Base-by-base conservation (phyloP, 805 yeast genomes). In the Candida pseudofarinosa region DNA sequence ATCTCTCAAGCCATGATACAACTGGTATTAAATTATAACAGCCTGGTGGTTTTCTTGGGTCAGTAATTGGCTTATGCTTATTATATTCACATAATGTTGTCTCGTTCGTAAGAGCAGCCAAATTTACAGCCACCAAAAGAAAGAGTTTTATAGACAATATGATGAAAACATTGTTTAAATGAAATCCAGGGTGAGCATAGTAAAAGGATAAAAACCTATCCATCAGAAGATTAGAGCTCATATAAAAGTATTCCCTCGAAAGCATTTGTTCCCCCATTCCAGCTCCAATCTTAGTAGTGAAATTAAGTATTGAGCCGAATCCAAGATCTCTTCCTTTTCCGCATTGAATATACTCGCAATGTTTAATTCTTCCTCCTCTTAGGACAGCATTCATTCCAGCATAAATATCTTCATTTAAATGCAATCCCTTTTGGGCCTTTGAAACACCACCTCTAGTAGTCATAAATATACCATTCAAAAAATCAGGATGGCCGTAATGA, bases 201-300 rank as follows among this genome's bases (percentile, higher is more conserved):
- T 83, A 85, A 72, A 85, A 85, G 7, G 91, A 82, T 50, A 85
- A 73, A 74, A 85, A 83, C 65, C 91, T 77, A 61, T 85, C 91
- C 55, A 85, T 65, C 35, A 91, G 93, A 49, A 85, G 69, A 58
- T 82, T 89, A 32, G 91, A 82, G 57, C 91, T 88, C 63, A 85
- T 64, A 63, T 85, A 84, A 65, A 81, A 85, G 62, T 85, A 85
- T 62, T 85, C 95, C 68, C 95, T 76, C 19, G 90, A 84, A 47
- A 85, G 69, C 82, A 85, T 83, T 63, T 85, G 95, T 66, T 85
- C 95, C 63, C 93, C 93, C 95, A 85, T 85, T 67, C 95, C 95
- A 52, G 93, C 90, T 66, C 95, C 95, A 76, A 85, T 85, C 67
- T 85, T 85, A 34, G 90, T 85, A 17, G 89, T 85, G 76, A 85